Evolutionary conservation across 139 green algal genomes (phyloP).

Genomic region (Tetradesmus obliquus): DNA sequence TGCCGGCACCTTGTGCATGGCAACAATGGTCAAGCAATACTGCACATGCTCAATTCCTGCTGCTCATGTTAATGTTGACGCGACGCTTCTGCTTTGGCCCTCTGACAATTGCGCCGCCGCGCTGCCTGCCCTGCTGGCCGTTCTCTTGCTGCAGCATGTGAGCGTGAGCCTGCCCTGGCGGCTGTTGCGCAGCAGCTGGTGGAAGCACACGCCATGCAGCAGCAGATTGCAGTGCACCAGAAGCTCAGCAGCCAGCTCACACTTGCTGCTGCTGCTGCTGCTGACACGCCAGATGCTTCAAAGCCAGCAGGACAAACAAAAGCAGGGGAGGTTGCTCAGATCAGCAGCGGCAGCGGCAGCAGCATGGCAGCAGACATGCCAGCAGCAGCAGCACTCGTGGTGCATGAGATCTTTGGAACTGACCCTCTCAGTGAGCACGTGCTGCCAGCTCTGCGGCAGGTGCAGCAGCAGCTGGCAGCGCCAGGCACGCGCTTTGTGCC

Average conservation of each 20-base stretch:
- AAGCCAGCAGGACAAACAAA: not conserved
- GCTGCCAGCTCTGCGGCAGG: conserved; percentile 52
- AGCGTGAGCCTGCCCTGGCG: conserved; percentile 53
- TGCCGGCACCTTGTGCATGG: too few species aligned
- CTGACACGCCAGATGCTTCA: too few species aligned
- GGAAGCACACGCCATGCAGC: conserved; percentile 30
- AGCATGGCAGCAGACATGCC: conserved; percentile 13
- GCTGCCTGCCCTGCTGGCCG: not conserved
- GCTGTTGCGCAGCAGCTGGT: conserved; percentile 35
- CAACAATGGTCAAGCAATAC: too few species aligned
- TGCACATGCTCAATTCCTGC: too few species aligned
- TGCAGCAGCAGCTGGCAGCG: conserved; percentile 37
- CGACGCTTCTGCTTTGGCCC: too few species aligned
- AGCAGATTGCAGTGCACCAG: conserved; percentile 1
- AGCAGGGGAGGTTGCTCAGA: not conserved
- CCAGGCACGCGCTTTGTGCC: not conserved
- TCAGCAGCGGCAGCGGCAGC: not conserved
- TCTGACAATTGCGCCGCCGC: not conserved
- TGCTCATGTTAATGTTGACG: too few species aligned
- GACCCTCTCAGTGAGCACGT: conserved; percentile 60
- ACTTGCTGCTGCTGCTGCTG: not conserved
- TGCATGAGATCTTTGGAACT: conserved; percentile 63
- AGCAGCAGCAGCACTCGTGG: conserved; percentile 33
- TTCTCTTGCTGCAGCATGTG: conserved; percentile 39
- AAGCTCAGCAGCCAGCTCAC: conserved; percentile 49